These are phyloP conservation scores for Epichloe festucae DNA, from an alignment of 2,329 filamentous ascomycete species.

Conservation along the genomic window DNA sequence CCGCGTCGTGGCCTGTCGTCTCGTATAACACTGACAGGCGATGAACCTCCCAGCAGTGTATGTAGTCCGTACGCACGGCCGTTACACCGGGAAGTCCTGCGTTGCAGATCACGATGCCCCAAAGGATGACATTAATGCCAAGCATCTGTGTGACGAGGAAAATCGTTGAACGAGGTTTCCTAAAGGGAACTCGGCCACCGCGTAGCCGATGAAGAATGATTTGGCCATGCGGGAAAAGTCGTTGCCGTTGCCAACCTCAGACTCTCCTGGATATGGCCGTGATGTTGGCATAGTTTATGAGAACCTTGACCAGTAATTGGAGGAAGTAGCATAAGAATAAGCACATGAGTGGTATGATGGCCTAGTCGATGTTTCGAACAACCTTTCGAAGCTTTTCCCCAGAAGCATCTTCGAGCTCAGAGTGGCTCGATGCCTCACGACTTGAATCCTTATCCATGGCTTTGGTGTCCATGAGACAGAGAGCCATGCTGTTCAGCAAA, in stretches of 20 bases:
- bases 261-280: constrained; percentile 16
- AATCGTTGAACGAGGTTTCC: constrained; percentile 21
- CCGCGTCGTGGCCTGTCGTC: constrained; percentile 30
- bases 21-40: constrained; percentile 27
- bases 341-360: constrained; percentile 15
- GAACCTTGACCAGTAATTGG: constrained; percentile 16
- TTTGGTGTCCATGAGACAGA: not conserved
- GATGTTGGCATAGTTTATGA: constrained; percentile 18
- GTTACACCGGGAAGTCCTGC: constrained; percentile 27
- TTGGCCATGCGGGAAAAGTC: constrained; percentile 20
- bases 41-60: constrained; percentile 31
- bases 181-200: constrained; percentile 16
- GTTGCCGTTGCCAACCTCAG: constrained; percentile 16
- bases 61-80: constrained; percentile 22
- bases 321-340: constrained; percentile 16
- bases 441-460: not conserved
- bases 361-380: constrained; percentile 14
- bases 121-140: constrained; percentile 19
- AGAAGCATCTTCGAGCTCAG: not conserved
- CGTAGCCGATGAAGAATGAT: constrained; percentile 19
- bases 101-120: constrained; percentile 27
- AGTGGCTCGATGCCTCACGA: not conserved
- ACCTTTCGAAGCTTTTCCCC: constrained; percentile 4
- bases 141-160: constrained; percentile 20
- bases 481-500: not conserved